Evolutionary conservation across 2,329 filamentous ascomycete genomes (phyloP).

Genomic region (Fusarium stilboides): DNA sequence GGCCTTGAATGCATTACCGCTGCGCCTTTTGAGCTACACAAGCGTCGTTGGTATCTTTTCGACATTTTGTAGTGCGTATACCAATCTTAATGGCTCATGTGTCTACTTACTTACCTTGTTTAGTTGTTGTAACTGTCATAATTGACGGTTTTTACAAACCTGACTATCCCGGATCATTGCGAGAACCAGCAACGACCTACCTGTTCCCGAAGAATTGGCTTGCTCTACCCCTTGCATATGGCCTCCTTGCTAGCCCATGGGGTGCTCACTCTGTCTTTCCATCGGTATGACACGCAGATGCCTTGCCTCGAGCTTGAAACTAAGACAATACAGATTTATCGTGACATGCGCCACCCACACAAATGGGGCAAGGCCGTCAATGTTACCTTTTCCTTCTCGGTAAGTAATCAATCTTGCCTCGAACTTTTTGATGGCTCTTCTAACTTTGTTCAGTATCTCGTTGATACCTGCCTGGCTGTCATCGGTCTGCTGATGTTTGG

Average conservation of each 20-base stretch:
- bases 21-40: slow-evolving; percentile 88
- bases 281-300: slow-evolving; percentile 66
- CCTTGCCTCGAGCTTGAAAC: neutral
- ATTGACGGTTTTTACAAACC: slow-evolving; percentile 90
- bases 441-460: slow-evolving; percentile 70
- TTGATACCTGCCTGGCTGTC: slow-evolving; percentile 87
- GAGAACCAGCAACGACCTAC: slow-evolving; percentile 83
- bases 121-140: slow-evolving; percentile 87
- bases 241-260: slow-evolving; percentile 86
- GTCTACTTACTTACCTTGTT: slow-evolving; percentile 8
- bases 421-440: neutral
- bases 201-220: slow-evolving; percentile 89
- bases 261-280: slow-evolving; percentile 81
- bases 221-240: slow-evolving; percentile 89
- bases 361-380: slow-evolving; percentile 84
- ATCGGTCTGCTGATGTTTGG: slow-evolving; percentile 96
- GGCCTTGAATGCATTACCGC: slow-evolving; percentile 86
- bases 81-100: neutral
- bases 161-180: slow-evolving; percentile 83
- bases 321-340: slow-evolving; percentile 64
- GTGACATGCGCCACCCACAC: slow-evolving; percentile 80
- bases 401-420: slow-evolving; percentile 57
- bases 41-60: slow-evolving; percentile 94
- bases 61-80: slow-evolving; percentile 84
- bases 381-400: slow-evolving; percentile 88